These are phyloP conservation scores for Amaranthus hypochondriacus DNA, from an alignment of 148 eudicot species.

Conservation along the genomic window DNA sequence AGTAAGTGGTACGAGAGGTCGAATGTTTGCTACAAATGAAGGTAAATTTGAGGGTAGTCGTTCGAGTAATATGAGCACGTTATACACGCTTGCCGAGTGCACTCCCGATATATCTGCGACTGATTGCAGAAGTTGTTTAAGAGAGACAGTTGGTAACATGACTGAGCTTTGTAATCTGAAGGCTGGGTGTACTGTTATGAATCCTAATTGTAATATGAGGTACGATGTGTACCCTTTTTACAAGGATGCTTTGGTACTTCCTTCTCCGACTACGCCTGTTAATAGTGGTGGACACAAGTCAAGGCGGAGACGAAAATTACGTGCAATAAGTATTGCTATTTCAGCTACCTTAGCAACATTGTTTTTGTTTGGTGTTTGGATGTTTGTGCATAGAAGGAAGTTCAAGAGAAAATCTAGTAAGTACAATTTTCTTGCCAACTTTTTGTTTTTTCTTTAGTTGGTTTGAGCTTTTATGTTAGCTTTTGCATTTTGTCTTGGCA, in stretches of 20 bases:
- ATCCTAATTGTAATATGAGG: conserved; percentile 31
- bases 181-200: conserved; percentile 35
- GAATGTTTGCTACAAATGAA: conserved; percentile 27
- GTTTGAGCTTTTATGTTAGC: too few species aligned
- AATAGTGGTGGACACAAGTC: conserved; percentile 9
- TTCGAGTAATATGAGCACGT: conserved; percentile 7
- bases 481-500: too few species aligned
- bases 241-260: conserved; percentile 10
- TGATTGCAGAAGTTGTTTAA: conserved; percentile 26
- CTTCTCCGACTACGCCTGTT: conserved; percentile 9
- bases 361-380: conserved; percentile 3
- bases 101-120: conserved; percentile 25
- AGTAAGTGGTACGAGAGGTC: conserved; percentile 7
- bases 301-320: conserved; percentile 7
- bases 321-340: not conserved
- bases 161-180: conserved; percentile 26
- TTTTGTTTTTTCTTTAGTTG: not conserved
- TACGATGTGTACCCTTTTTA: conserved; percentile 29
- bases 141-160: conserved; percentile 23
- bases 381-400: conserved; percentile 19
- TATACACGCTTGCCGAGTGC: conserved; percentile 31
- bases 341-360: conserved; percentile 11
- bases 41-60: conserved; percentile 18
- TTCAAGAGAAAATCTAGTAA: conserved; percentile 1
- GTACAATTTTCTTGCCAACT: conserved; percentile 7